These are phyloP conservation scores for Claviceps sp. DNA, from an alignment of 2,329 filamentous ascomycete genomes.

Conservation along the genomic window DNA sequence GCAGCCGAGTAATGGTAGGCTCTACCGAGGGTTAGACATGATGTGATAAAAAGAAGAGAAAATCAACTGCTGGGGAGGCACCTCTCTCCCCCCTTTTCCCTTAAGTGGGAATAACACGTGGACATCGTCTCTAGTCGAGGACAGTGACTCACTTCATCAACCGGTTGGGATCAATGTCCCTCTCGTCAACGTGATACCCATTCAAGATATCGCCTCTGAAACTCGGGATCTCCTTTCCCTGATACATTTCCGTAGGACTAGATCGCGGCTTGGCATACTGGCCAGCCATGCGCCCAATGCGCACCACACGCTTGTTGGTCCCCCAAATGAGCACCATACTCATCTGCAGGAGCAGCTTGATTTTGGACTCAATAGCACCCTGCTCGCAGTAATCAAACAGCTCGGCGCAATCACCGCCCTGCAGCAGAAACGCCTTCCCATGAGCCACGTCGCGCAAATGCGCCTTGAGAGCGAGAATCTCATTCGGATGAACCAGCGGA, in stretches of 20 bases:
- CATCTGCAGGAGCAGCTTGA: constrained; percentile 95
- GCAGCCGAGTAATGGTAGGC: constrained; percentile 95
- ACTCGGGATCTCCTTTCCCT: constrained; percentile 70
- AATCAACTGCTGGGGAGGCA: not conserved
- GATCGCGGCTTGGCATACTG: constrained; percentile 96
- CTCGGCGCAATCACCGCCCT: constrained; percentile 95
- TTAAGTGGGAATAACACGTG: not conserved
- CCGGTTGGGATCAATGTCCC: constrained; percentile 68
- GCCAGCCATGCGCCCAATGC: constrained; percentile 90
- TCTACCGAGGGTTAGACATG: constrained; percentile 22
- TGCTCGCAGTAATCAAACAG: constrained; percentile 93
- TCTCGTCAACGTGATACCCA: constrained; percentile 62
- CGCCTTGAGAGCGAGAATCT: constrained; percentile 68
- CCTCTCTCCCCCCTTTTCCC: too few species aligned
- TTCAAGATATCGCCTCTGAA: constrained; percentile 96
- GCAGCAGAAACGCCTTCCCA: constrained; percentile 84
- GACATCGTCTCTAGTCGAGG: not conserved
- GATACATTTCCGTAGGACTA: constrained; percentile 68
- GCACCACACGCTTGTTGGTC: constrained; percentile 65
- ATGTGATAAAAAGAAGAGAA: not conserved
- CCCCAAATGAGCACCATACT: constrained; percentile 91
- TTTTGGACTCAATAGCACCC: constrained; percentile 82
- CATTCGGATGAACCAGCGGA: constrained; percentile 64
- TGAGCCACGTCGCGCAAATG: constrained; percentile 74
- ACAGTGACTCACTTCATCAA: constrained; percentile 50